Evolutionary conservation across 495 filamentous ascomycete species (phyloP).

Genomic region (Xylaria scruposa): DNA sequence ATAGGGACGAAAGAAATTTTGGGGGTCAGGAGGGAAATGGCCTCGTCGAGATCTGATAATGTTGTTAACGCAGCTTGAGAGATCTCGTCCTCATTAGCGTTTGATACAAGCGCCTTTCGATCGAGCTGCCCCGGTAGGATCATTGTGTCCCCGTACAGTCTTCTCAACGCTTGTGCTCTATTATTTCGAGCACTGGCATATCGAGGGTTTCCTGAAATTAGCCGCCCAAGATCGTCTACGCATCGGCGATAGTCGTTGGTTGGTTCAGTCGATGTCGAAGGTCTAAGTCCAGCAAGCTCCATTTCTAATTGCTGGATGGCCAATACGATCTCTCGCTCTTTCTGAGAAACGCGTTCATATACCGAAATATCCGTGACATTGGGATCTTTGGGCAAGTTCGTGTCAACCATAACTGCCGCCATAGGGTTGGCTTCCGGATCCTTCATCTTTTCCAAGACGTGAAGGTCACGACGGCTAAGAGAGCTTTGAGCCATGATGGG

Average conservation of each 20-base stretch:
- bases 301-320: constrained; percentile 57
- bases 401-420: constrained; percentile 59
- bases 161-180: constrained; percentile 72
- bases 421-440: constrained; percentile 75
- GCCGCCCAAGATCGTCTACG: constrained; percentile 52
- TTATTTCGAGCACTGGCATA: constrained; percentile 83
- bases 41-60: constrained; percentile 66
- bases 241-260: constrained; percentile 48
- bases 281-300: constrained; percentile 47
- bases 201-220: constrained; percentile 64
- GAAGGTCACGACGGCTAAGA: constrained; percentile 72
- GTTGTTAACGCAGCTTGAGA: constrained; percentile 47
- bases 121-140: constrained; percentile 40
- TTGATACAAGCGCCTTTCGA: constrained; percentile 37
- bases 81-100: constrained; percentile 39
- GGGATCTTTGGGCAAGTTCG: constrained; percentile 66
- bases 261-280: constrained; percentile 36
- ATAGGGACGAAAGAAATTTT: constrained; percentile 55
- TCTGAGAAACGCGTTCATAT: constrained; percentile 47
- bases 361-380: constrained; percentile 49
- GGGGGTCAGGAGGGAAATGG: constrained; percentile 71
- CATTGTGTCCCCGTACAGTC: constrained; percentile 61
- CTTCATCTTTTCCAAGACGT: constrained; percentile 78
- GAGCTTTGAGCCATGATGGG: constrained; percentile 54
- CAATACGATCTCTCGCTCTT: constrained; percentile 56